Base-by-base conservation (phyloP, 768 basidiomycete species). In the Daedaleopsis nitida region DNA sequence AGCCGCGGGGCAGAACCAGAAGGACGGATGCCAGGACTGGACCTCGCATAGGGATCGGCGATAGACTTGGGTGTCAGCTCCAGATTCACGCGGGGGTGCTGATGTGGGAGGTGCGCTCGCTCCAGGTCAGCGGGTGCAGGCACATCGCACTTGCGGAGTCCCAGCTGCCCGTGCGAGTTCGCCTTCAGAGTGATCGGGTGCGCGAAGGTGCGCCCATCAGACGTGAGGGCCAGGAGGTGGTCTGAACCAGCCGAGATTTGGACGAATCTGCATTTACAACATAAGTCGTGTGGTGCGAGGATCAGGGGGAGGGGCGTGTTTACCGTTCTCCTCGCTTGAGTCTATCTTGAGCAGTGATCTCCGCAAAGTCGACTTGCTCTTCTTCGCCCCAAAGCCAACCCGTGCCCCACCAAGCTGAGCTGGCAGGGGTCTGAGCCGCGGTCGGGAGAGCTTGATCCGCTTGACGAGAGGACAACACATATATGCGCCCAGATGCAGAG, bases 111-210 rank as follows among this genome's bases (percentile, higher is more conserved):
- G 35, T 60, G 53, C 23, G 32, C 47, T 62, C 56, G 70, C 51
- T 62, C 69, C 54, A 60, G 63, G 55, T 69, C 69, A 38, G 69
- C 51, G 58, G 68, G 68, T 35, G 75, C 75, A 34, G 73, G 72
- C 2, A 90, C 78, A 52, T 84, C 76, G 52, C 88, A 80, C 62
- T 84, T 84, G 32, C 86, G 84, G 65, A 91, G 80, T 8, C 94
- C 95, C 9, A 98, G 85, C 70, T 97, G 95, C 1, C 92, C 91
- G 70, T 86, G 84, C 1, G 82, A 76, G 74, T 98, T 98, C 32
- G 90, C 94, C 10, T 81, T 72, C 64, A 85, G 84, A 64, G 83
- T 84, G 45, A 92, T 78, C 0, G 95, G 92, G 68, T 92, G 85
- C 2, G 86, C 83, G 70, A 91, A 94, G 5, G 89, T 82, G 50